Percentiles rank a stretch among this genome's conserved stretches.
Conservation (phyloP, 306 rosid genomes). For the Oemleria cerasiformis region DNA sequence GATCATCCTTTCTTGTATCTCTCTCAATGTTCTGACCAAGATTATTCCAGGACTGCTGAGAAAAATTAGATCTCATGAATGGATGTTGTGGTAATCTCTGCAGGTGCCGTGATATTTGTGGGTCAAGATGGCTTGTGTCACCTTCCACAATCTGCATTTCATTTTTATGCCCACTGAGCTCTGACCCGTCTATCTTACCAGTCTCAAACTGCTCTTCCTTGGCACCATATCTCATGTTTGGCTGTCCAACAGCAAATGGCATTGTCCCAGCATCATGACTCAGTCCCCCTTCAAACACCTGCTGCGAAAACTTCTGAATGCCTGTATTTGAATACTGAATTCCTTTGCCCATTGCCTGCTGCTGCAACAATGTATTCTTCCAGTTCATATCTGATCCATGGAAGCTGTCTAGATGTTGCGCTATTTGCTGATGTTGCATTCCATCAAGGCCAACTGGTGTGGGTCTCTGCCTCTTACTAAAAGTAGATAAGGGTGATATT, state of each 20-base stretch:
- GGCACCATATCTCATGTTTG: constrained; percentile 53
- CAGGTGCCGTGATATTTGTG: constrained; percentile 61
- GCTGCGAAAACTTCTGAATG: constrained; percentile 66
- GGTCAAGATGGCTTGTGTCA: constrained; percentile 63
- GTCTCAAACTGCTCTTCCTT: constrained; percentile 87
- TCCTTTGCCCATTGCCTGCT: constrained; percentile 66
- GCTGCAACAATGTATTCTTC: constrained; percentile 70
- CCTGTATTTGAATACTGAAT: constrained; percentile 52
- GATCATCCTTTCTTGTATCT: constrained; percentile 83
- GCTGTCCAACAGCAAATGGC: constrained; percentile 61
- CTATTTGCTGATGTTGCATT: constrained; percentile 62
- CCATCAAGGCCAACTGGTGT: constrained; percentile 54
- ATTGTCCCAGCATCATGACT: constrained; percentile 59
- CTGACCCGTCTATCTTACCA: constrained; percentile 64
- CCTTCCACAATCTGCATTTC: constrained; percentile 53
- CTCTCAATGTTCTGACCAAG: constrained; percentile 69
- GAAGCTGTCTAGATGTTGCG: constrained; percentile 50
- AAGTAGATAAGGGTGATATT: constrained; percentile 57
- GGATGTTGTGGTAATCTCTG: constrained; percentile 57
- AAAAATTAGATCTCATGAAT: constrained; percentile 57
- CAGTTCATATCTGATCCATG: constrained; percentile 73
- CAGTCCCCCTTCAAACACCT: constrained; percentile 64
- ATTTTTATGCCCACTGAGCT: constrained; percentile 52
- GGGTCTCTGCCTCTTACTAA: constrained; percentile 66
- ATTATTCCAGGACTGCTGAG: constrained; percentile 78